A percentile compares a stretch with the other conserved stretches of the same genome.
These are phyloP conservation scores for Vaccinium corymbosum DNA, from an alignment of 148 eudicot genomes.

Conservation along the genomic window DNA sequence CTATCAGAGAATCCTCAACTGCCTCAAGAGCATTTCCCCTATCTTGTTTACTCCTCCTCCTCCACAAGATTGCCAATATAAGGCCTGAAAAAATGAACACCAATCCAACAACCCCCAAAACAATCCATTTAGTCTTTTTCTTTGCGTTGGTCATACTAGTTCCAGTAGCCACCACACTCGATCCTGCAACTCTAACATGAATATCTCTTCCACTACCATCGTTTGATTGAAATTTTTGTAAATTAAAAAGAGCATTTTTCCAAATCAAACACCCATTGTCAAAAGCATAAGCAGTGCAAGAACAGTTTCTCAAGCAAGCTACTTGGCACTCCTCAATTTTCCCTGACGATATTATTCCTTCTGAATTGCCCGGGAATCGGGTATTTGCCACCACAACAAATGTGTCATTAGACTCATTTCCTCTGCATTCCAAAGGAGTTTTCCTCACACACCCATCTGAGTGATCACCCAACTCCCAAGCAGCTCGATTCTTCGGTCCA, in stretches of 20 bases:
- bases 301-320: slow-evolving; percentile 10
- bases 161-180: neutral
- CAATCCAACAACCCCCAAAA: neutral
- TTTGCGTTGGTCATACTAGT: neutral
- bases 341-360: neutral
- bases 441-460: neutral
- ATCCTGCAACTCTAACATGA: neutral
- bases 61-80: neutral
- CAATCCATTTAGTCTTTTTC: neutral
- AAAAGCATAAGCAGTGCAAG: neutral
- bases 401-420: neutral
- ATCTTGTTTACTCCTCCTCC: neutral
- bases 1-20: neutral
- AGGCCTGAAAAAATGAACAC: neutral
- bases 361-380: neutral
- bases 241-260: neutral
- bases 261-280: slow-evolving; percentile 1
- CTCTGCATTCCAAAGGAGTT: neutral
- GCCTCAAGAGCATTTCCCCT: neutral
- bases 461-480: neutral
- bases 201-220: neutral
- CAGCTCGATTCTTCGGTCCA: neutral
- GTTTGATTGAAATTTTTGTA: neutral
- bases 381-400: neutral
- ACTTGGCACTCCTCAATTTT: neutral